Base-by-base conservation (phyloP, 768 basidiomycete species). In the Flagelloscypha sp. region DNA sequence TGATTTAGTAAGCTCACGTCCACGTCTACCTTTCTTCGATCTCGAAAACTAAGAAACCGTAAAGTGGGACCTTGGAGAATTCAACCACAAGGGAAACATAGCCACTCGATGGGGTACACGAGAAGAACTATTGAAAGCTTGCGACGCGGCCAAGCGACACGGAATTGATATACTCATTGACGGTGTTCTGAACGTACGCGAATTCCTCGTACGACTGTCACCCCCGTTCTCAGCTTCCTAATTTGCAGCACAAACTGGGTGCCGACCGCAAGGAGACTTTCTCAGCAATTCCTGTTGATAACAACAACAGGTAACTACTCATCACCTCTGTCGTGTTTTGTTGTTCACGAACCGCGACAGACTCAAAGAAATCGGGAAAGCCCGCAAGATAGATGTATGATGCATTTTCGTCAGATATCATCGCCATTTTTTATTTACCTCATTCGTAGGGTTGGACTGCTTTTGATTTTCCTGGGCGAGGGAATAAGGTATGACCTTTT, bases 41-140 rank as follows among this genome's bases (percentile, higher is more conserved):
- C 12, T 18, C 12, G 21, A 17, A n/a, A 33, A 23, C 27, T 38
- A 34, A 28, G 18, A 34, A 18, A 24, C 25, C 7, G 32, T 16
- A 5, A 35, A 89, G 85, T 90, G 87, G 86, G 86, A 90, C 52
- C 57, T 90, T 12, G 86, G 86, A 23, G 86, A 89, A 58, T 89
- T 89, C 43, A 45, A 81, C 33, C 86, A 85, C 54, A 86, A 80
- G 49, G 83, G 80, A 11, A 57, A 71, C 11, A 52, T 76, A 21
- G 54, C 63, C 11, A 94, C 92, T 1, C 71, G 88, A 40, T 97
- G 90, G 89, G 92, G 92, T 16, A 80, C 83, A 9, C 83, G 78
- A 45, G 75, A 85, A 19, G 83, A 94, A 41, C 70, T 92, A 18
- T 49, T 89, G 2, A 48, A 61, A 8, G 85, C 86, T 16, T 82